Base-by-base conservation (phyloP, 495 filamentous ascomycete genomes). In the Neurospora sp. region DNA sequence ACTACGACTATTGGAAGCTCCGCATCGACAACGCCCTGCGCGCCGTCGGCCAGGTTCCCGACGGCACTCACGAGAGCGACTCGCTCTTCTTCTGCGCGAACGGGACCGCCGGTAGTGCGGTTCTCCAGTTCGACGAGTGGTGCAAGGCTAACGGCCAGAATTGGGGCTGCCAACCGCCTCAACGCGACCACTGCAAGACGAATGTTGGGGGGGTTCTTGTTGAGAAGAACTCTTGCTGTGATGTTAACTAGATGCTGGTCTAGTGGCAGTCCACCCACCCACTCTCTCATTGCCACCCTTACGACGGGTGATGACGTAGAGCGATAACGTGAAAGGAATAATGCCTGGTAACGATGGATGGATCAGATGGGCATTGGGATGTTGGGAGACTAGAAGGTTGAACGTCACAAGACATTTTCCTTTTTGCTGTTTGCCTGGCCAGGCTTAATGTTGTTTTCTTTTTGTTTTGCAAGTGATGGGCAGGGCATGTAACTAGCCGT, bases 11-110 rank as follows among this genome's bases (percentile, higher is more conserved):
- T 36, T 73, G 72, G 72, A 71, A 73, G 69, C 69, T 21, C 10
- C 39, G 70, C n/a, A 71, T 73, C 45, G 70, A 71, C 72, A 45
- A 40, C 34, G 72, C 72, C 36, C 72, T 73, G n/a, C n/a, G 21
- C 6, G 34, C 36, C 24, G 69, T 21, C 39, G 43, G 36, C 34
- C 69, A 54, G 11, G 69, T 69, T 8, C 24, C 34, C 45, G 72
- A 73, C 69, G 31, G 40, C 21, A 43, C 43, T 13, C 72, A 73
- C 69, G 70, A 73, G 40, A 54, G 10, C 39, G 24, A 73, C 17
- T 71, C 72, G 34, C 69, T 71, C 69, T 73, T 73, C 40, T 21
- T 66, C 7, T 73, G 72, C 69, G 3, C 4, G 0, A 4, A 1
- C n/a, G 43, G 43, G 1, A 71, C 36, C n/a, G 54, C 24, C 42